Percentiles rank a stretch among this genome's conserved stretches.
Conservation (phyloP, 805 yeast genomes). For the Pichia scutulata region DNA sequence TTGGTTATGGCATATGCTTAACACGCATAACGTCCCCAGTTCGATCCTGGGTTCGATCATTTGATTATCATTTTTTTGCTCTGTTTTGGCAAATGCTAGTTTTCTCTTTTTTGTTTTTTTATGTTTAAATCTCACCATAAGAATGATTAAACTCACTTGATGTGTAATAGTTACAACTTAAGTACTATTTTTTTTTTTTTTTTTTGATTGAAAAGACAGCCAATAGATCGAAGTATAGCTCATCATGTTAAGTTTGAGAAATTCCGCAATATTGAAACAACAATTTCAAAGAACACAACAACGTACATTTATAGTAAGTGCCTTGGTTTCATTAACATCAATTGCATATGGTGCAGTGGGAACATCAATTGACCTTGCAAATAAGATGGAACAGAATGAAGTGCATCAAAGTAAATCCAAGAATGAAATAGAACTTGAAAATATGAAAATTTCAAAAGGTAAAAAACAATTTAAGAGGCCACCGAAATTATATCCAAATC, state of each 20-base stretch:
- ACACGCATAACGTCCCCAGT: conserved; percentile 99
- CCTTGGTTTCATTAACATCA: conserved; percentile 13
- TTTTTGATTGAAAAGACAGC: neutral
- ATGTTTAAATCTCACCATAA: neutral
- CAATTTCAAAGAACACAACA: neutral
- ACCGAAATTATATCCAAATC: conserved; percentile 57
- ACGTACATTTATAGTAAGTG: conserved; percentile 8
- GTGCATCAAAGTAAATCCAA: conserved; percentile 30
- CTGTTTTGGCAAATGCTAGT: too few relatives aligned
- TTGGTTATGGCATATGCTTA: conserved; percentile 99
- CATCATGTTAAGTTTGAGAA: neutral
- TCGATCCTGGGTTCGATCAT: conserved; percentile 99
- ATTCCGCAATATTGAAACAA: neutral
- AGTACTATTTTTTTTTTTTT: neutral
- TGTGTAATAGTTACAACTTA: neutral
- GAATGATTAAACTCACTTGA: neutral
- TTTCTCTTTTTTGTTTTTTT: neutral
- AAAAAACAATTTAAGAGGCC: conserved; percentile 29
- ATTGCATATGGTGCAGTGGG: conserved; percentile 17
- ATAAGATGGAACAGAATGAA: conserved; percentile 48
- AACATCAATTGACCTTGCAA: conserved; percentile 47
- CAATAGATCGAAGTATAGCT: neutral
- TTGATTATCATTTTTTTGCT: conserved; percentile 25
- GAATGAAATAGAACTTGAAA: conserved; percentile 22
- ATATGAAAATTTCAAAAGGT: conserved; percentile 4